These are phyloP conservation scores for Candida mattraensis DNA, from an alignment of 805 yeast species.

Conservation along the genomic window DNA sequence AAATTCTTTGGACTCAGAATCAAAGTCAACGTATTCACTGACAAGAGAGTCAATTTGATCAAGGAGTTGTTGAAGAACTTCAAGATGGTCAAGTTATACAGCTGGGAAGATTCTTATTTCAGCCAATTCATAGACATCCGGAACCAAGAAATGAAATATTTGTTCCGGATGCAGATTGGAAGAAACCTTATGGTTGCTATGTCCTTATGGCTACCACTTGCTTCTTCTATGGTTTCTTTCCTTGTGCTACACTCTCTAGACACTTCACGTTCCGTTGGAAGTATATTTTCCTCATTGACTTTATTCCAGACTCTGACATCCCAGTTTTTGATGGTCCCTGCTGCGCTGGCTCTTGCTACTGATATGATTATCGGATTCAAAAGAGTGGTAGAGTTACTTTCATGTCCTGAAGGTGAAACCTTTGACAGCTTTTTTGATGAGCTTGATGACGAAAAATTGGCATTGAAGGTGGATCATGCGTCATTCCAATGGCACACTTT, in stretches of 20 bases:
- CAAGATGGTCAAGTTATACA: slow-evolving; percentile 80
- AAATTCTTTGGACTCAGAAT: slow-evolving; percentile 53
- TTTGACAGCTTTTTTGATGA: slow-evolving; percentile 28
- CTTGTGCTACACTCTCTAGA: slow-evolving; percentile 39
- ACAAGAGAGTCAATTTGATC: slow-evolving; percentile 69
- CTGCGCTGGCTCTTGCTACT: slow-evolving; percentile 62
- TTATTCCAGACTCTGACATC: slow-evolving; percentile 61
- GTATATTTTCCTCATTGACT: slow-evolving; percentile 67
- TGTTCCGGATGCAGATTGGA: slow-evolving; percentile 61
- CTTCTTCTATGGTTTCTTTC: slow-evolving; percentile 66
- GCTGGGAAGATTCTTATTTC: slow-evolving; percentile 85
- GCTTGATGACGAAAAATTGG: slow-evolving; percentile 31
- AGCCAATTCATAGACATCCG: slow-evolving; percentile 55
- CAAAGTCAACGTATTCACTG: slow-evolving; percentile 65
- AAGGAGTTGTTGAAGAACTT: slow-evolving; percentile 78
- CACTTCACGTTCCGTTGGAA: slow-evolving; percentile 49
- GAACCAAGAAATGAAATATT: slow-evolving; percentile 55
- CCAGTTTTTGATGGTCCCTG: slow-evolving; percentile 66
- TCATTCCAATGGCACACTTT: slow-evolving; percentile 66
- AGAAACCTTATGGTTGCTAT: slow-evolving; percentile 59
- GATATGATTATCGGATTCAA: slow-evolving; percentile 63
- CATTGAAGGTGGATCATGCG: slow-evolving; percentile 55
- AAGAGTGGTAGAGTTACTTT: slow-evolving; percentile 55
- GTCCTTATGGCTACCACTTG: slow-evolving; percentile 57
- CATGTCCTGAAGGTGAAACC: slow-evolving; percentile 38